Evolutionary conservation across 176 grass and related monocot genomes (phyloP).

Genomic region (Carex cristatella): DNA sequence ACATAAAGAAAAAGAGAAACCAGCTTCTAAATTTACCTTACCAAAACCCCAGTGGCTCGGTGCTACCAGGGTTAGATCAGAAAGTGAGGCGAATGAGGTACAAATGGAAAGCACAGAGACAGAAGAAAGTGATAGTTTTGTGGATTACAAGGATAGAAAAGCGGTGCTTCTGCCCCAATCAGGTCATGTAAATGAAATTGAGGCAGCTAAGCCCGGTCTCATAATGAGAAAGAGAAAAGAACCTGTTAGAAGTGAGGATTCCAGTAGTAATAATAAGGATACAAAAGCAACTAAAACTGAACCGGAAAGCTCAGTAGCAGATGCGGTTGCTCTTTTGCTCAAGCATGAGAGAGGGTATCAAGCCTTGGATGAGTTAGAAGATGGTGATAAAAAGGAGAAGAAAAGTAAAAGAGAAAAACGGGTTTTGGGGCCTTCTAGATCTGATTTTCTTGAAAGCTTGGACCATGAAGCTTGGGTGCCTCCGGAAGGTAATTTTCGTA

Average conservation of each 20-base stretch:
- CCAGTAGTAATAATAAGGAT: conserved; percentile 12
- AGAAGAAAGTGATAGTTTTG: conserved; percentile 71
- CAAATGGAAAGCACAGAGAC: conserved; percentile 30
- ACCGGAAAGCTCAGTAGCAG: conserved; percentile 69
- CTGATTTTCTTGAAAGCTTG: conserved; percentile 58
- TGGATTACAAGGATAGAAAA: conserved; percentile 94
- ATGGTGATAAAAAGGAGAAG: conserved; percentile 32
- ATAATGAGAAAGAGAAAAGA: conserved; percentile 80
- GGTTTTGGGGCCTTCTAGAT: conserved; percentile 67
- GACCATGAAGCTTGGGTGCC: conserved; percentile 89
- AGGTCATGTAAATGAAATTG: conserved; percentile 45
- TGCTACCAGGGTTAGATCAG: conserved; percentile 38
- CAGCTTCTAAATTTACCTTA: conserved; percentile 27
- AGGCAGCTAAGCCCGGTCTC: conserved; percentile 73
- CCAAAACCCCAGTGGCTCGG: conserved; percentile 95
- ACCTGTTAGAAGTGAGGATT: conserved; percentile 17
- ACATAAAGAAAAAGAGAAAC: conserved; percentile 30
- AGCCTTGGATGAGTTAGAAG: conserved; percentile 43
- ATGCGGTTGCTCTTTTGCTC: conserved; percentile 87
- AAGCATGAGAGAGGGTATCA: conserved; percentile 74
- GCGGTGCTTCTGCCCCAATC: conserved; percentile 31
- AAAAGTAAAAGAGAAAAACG: conserved; percentile 65
- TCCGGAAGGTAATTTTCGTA: conserved; percentile 62
- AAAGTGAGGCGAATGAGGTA: conserved; percentile 51
- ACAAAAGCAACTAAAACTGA: conserved; percentile 43